A percentile compares a stretch with the other conserved stretches of the same genome.
Evolutionary conservation across 1,284 basidiomycete species (phyloP).

Genomic region (Anthracocystis setariae): DNA sequence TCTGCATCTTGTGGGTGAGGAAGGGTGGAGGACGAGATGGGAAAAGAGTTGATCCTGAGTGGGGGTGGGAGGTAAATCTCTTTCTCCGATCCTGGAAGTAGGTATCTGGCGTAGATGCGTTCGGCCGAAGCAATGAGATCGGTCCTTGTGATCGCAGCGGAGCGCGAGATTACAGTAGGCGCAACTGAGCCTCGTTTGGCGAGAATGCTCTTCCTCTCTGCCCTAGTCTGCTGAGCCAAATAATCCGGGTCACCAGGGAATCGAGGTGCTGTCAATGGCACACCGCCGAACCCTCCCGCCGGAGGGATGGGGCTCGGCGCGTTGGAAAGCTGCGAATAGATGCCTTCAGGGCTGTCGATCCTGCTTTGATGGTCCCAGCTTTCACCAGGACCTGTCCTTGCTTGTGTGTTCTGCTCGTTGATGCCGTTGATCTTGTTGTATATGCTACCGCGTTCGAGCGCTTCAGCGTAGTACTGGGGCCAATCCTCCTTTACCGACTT

Average conservation of each 20-base stretch:
- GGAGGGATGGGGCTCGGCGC: conserved; percentile 21
- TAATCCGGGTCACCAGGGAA: conserved; percentile 66
- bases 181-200: conserved; percentile 59
- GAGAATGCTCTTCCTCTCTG: conserved; percentile 53
- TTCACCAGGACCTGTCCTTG: conserved; percentile 16
- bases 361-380: conserved; percentile 45
- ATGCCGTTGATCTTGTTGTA: conserved; percentile 89
- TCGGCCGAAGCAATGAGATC: conserved; percentile 93
- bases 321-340: conserved; percentile 34
- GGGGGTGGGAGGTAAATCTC: conserved; percentile 88
- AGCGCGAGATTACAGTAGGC: conserved; percentile 77
- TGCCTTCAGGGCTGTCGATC: conserved; percentile 39
- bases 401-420: conserved; percentile 38
- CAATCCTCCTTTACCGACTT: conserved; percentile 91
- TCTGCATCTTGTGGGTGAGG: conserved; percentile 75
- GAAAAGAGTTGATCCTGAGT: conserved; percentile 67
- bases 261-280: conserved; percentile 44
- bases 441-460: conserved; percentile 80
- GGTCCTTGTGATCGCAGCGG: conserved; percentile 85
- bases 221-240: conserved; percentile 43
- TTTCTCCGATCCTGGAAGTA: conserved; percentile 74
- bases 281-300: conserved; percentile 7
- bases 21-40: conserved; percentile 73
- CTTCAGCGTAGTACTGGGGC: conserved; percentile 86
- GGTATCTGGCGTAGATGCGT: conserved; percentile 92